phyloP scores from a whole-genome alignment of 495 filamentous ascomycete genomes.

The Podospora comata region DNA sequence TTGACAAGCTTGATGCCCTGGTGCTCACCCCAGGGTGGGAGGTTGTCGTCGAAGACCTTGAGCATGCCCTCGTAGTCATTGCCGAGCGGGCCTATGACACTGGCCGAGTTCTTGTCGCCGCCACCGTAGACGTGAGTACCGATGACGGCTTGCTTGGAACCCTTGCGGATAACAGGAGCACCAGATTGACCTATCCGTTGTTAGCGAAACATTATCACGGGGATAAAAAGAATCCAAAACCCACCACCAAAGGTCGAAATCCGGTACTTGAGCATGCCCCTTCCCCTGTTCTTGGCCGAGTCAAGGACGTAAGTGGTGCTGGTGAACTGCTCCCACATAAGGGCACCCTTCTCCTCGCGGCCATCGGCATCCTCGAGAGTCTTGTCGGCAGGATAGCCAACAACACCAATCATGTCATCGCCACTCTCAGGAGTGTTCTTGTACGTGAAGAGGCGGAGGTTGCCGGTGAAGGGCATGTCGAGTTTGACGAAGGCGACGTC shows the following conservation, averaged over 20 bases:
- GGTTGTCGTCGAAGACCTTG: slow-evolving; percentile 14
- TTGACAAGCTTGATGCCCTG: slow-evolving; percentile 21
- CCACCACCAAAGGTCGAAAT: slow-evolving; percentile 39
- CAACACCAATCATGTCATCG: slow-evolving; percentile 35
- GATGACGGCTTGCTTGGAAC: slow-evolving; percentile 24
- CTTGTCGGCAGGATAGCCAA: slow-evolving; percentile 45
- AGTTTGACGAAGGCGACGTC: slow-evolving; percentile 43
- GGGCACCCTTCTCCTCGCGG: slow-evolving; percentile 34
- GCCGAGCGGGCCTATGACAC: slow-evolving; percentile 31
- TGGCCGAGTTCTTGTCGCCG: slow-evolving; percentile 32
- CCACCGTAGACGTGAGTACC: slow-evolving; percentile 37
- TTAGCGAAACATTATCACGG: background rate
- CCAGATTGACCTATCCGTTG: slow-evolving; percentile 32
- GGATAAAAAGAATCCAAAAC: background rate
- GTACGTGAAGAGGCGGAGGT: slow-evolving; percentile 32
- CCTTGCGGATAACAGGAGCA: slow-evolving; percentile 35
- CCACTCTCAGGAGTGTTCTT: slow-evolving; percentile 32
- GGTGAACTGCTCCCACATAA: slow-evolving; percentile 41
- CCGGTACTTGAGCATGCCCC: slow-evolving; percentile 37
- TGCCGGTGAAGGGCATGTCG: slow-evolving; percentile 36
- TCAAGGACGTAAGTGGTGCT: slow-evolving; percentile 29
- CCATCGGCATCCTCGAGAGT: slow-evolving; percentile 14
- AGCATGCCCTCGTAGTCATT: slow-evolving; percentile 32
- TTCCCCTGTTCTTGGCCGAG: slow-evolving; percentile 14
- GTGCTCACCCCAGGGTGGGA: slow-evolving; percentile 7